Conservation (phyloP, 495 filamentous ascomycete genomes). For the Penicillium maclennaniae region DNA sequence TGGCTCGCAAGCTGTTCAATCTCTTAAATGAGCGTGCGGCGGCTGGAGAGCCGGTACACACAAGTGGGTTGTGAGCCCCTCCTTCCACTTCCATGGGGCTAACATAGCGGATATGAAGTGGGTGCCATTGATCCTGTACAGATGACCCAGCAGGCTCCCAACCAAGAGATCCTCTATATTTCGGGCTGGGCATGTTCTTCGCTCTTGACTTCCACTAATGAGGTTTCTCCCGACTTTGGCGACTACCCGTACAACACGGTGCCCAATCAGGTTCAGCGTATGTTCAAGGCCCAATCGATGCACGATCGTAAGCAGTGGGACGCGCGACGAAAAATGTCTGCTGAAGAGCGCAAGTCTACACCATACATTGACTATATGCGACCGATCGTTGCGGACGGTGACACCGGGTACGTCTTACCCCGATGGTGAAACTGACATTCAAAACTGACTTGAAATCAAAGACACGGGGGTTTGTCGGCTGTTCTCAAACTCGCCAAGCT, state of each 20-base stretch:
- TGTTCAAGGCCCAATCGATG: slow-evolving; percentile 94
- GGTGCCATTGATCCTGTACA: slow-evolving; percentile 97
- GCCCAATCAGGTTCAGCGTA: slow-evolving; percentile 91
- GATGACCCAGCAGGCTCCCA: slow-evolving; percentile 96
- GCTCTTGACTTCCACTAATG: slow-evolving; percentile 87
- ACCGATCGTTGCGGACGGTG: slow-evolving; percentile 95
- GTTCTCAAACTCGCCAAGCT: slow-evolving; percentile 96
- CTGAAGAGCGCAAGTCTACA: slow-evolving; percentile 64
- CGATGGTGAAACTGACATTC: background rate
- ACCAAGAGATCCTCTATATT: slow-evolving; percentile 94
- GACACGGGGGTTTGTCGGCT: slow-evolving; percentile 80
- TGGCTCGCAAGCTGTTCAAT: slow-evolving; percentile 93
- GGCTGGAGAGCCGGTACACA: slow-evolving; percentile 83
- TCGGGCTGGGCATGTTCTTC: slow-evolving; percentile 97
- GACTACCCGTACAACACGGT: slow-evolving; percentile 99
- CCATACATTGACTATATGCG: slow-evolving; percentile 89
- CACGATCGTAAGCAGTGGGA: slow-evolving; percentile 97
- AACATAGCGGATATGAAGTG: slow-evolving; percentile 52
- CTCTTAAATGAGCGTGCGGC: slow-evolving; percentile 71
- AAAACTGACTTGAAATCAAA: slow-evolving; percentile 10
- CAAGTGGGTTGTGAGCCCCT: slow-evolving; percentile 53
- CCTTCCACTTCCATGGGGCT: background rate
- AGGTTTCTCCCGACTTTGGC: slow-evolving; percentile 94
- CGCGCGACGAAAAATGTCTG: slow-evolving; percentile 67
- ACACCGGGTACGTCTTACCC: slow-evolving; percentile 64